Evolutionary conservation across 2,329 filamentous ascomycete genomes (phyloP).

Genomic region (Ascochyta lentis): DNA sequence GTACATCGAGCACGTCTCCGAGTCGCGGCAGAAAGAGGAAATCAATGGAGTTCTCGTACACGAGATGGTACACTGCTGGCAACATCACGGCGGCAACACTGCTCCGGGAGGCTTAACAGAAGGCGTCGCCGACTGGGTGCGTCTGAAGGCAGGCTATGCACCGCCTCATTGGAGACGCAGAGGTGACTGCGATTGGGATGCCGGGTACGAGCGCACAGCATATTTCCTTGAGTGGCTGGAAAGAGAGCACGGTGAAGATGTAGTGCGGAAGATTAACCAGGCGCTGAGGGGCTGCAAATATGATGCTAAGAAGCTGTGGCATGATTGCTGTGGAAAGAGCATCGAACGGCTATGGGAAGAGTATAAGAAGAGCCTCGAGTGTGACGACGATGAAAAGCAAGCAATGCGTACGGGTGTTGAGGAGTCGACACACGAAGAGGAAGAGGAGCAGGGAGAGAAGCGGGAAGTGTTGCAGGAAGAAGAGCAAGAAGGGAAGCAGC

Average conservation of each 20-base stretch:
- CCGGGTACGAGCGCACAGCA: constrained; percentile 87
- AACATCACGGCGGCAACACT: constrained; percentile 70
- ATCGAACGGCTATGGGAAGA: constrained; percentile 77
- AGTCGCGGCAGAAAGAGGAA: constrained; percentile 59
- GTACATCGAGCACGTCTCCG: constrained; percentile 66
- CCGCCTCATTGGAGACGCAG: constrained; percentile 82
- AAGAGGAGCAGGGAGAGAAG: neutral
- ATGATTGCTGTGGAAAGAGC: constrained; percentile 67
- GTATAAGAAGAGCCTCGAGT: constrained; percentile 64
- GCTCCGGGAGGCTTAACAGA: constrained; percentile 79
- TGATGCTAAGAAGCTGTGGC: constrained; percentile 71
- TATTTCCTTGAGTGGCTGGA: constrained; percentile 92
- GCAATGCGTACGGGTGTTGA: neutral
- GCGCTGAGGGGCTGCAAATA: constrained; percentile 69
- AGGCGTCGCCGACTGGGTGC: constrained; percentile 92
- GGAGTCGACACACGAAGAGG: neutral
- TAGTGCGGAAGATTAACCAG: constrained; percentile 67
- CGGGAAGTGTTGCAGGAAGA: neutral
- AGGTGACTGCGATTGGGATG: constrained; percentile 74
- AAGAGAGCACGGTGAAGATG: constrained; percentile 60
- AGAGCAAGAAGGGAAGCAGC: neutral
- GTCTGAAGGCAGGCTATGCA: constrained; percentile 72
- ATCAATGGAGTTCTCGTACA: constrained; percentile 85
- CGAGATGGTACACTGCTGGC: constrained; percentile 94
- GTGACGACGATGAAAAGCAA: constrained; percentile 5